Evolutionary conservation across 2,329 filamentous ascomycete species (phyloP).

Genomic region (Huntiella decipiens): DNA sequence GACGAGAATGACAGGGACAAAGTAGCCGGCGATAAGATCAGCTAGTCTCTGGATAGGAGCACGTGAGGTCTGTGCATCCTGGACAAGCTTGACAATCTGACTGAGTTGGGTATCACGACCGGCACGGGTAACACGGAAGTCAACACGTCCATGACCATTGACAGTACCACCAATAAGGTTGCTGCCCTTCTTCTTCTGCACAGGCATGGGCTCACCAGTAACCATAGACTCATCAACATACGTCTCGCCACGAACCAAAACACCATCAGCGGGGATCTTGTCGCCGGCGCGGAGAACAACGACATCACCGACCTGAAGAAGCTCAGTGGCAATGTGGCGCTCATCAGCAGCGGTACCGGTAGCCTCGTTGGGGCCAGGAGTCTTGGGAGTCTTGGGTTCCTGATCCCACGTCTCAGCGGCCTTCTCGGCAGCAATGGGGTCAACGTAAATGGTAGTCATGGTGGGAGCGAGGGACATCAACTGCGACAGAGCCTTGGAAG

Average conservation of each 20-base stretch:
- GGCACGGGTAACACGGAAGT: conserved; percentile 80
- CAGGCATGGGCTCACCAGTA: conserved; percentile 89
- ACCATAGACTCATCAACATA: conserved; percentile 98
- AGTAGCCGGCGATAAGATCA: conserved; percentile 80
- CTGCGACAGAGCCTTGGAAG: conserved; percentile 76
- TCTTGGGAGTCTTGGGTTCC: conserved; percentile 23
- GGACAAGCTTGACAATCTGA: conserved; percentile 95
- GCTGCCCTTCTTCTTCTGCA: conserved; percentile 68
- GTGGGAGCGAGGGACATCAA: conserved; percentile 93
- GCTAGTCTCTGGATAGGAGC: conserved; percentile 89
- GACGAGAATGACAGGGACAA: conserved; percentile 73
- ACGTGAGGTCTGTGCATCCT: conserved; percentile 85
- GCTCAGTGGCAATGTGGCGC: conserved; percentile 65
- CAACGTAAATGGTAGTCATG: conserved; percentile 90
- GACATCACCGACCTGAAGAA: conserved; percentile 84
- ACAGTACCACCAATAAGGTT: conserved; percentile 83
- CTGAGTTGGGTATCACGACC: conserved; percentile 92
- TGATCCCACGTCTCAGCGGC: conserved; percentile 56
- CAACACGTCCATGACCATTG: conserved; percentile 77
- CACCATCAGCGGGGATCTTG: conserved; percentile 87
- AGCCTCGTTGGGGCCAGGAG: conserved; percentile 16
- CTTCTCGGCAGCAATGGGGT: conserved; percentile 86
- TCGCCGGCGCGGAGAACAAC: conserved; percentile 86
- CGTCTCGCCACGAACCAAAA: conserved; percentile 71
- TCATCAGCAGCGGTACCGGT: conserved; percentile 56